Percentiles rank a stretch among this genome's conserved stretches.
phyloP scores from a whole-genome alignment of 2,329 filamentous ascomycete genomes.

The Trichoderma citrinoviride region DNA sequence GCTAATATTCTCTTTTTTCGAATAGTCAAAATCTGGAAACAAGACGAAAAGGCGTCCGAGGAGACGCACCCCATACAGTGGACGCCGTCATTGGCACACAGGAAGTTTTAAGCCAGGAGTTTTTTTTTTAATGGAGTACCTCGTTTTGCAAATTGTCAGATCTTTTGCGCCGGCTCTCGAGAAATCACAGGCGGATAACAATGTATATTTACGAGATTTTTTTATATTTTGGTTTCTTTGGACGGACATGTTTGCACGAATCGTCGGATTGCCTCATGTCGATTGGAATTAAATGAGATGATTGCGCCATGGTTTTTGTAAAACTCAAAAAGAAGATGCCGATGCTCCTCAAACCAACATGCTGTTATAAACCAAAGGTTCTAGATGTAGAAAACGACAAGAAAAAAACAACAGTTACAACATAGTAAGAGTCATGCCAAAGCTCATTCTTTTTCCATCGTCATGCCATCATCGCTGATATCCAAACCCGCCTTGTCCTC shows the following conservation, averaged over 20 bases:
- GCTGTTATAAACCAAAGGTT: too few species aligned
- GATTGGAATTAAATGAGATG: not conserved
- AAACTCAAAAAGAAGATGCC: not conserved
- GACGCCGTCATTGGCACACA: constrained; percentile 75
- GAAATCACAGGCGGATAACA: not conserved
- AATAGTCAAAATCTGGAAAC: constrained; percentile 88
- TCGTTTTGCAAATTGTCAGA: too few species aligned
- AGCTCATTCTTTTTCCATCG: not conserved
- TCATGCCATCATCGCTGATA: not conserved
- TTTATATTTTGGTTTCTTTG: not conserved
- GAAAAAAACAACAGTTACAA: not conserved
- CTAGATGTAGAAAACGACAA: not conserved
- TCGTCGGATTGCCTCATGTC: not conserved
- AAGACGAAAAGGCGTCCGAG: constrained; percentile 84
- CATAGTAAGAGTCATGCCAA: not conserved
- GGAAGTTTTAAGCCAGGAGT: constrained; percentile 61
- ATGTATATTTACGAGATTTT: not conserved
- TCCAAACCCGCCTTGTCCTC: not conserved
- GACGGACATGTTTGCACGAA: not conserved
- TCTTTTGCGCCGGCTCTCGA: not conserved
- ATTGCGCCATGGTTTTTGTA: not conserved
- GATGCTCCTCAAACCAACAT: too few species aligned
- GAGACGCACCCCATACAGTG: constrained; percentile 91
- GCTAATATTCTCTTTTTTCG: not conserved
- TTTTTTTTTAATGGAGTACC: not conserved